Evolutionary conservation across 345 rosid genomes (phyloP).

Genomic region (Lumnitzera racemosa): DNA sequence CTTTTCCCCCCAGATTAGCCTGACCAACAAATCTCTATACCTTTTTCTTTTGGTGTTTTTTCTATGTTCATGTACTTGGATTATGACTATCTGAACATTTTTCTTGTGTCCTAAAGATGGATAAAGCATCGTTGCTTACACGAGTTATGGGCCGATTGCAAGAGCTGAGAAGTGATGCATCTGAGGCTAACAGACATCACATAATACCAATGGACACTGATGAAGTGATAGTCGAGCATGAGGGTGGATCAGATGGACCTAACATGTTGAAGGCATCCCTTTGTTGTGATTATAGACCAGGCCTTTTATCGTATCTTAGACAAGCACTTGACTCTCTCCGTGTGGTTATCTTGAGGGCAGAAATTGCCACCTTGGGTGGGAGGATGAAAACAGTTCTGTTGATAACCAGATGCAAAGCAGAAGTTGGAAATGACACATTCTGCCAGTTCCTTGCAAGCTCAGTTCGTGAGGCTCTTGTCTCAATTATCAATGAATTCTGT

Average conservation of each 20-base stretch:
- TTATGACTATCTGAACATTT: neutral
- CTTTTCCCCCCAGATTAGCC: no score
- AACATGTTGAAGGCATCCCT: slow-evolving; percentile 30
- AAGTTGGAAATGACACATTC: slow-evolving; percentile 7
- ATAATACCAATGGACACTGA: slow-evolving; percentile 38
- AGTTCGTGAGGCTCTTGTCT: slow-evolving; percentile 25
- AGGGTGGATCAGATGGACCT: slow-evolving; percentile 15
- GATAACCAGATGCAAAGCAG: slow-evolving; percentile 14
- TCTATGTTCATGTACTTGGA: no score
- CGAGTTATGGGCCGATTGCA: slow-evolving; percentile 30
- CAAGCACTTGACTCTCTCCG: slow-evolving; percentile 28
- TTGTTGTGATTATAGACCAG: slow-evolving; percentile 36
- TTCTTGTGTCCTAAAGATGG: slow-evolving; percentile 27
- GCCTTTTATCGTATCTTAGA: slow-evolving; percentile 30
- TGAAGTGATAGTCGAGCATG: slow-evolving; percentile 34
- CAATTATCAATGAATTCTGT: slow-evolving; percentile 32
- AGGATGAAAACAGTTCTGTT: slow-evolving; percentile 28
- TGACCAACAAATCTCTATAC: no score
- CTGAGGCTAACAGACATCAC: slow-evolving; percentile 26
- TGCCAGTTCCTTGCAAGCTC: slow-evolving; percentile 16
- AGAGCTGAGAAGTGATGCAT: slow-evolving; percentile 26
- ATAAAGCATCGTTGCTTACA: slow-evolving; percentile 44
- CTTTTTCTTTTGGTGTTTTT: no score
- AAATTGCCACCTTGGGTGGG: slow-evolving; percentile 34
- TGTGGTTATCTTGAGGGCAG: slow-evolving; percentile 25